Conservation (phyloP, 805 yeast genomes). For the Pichia heedii region DNA sequence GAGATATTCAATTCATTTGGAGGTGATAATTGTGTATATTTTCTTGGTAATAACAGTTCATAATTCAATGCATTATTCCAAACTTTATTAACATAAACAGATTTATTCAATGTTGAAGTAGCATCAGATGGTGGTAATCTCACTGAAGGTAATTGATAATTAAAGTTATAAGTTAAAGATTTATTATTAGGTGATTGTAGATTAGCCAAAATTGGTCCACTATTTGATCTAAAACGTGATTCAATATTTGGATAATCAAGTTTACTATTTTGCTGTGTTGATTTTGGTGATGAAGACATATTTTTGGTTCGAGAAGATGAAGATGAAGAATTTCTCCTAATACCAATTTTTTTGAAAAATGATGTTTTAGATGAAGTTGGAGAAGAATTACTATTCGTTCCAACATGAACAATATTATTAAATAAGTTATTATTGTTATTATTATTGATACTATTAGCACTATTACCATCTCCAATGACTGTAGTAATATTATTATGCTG, state of each 20-base stretch:
- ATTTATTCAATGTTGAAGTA: slow-evolving; percentile 54
- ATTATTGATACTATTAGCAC: not conserved
- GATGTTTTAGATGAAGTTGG: slow-evolving; percentile 8
- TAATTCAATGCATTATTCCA: slow-evolving; percentile 70
- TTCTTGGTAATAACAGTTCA: slow-evolving; percentile 62
- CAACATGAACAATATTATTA: not conserved
- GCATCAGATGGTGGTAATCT: slow-evolving; percentile 51
- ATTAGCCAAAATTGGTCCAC: not conserved
- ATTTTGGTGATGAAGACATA: not conserved
- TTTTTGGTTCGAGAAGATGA: not conserved
- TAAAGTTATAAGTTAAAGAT: slow-evolving; percentile 26
- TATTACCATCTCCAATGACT: too few relatives aligned
- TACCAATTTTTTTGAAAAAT: slow-evolving; percentile 20
- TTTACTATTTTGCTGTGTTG: not conserved
- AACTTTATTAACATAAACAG: slow-evolving; percentile 63
- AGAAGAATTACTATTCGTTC: not conserved
- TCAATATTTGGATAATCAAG: not conserved
- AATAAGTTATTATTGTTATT: not conserved
- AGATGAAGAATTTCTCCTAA: slow-evolving; percentile 11
- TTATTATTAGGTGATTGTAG: not conserved
- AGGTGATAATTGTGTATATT: slow-evolving; percentile 56
- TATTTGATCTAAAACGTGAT: slow-evolving; percentile 2
- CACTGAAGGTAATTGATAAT: slow-evolving; percentile 37
- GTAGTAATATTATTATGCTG: slow-evolving; percentile 6
- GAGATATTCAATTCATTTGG: slow-evolving; percentile 4